phyloP scores from a whole-genome alignment of 352 stramenopile genomes.

The Aphanomyces invadans region DNA sequence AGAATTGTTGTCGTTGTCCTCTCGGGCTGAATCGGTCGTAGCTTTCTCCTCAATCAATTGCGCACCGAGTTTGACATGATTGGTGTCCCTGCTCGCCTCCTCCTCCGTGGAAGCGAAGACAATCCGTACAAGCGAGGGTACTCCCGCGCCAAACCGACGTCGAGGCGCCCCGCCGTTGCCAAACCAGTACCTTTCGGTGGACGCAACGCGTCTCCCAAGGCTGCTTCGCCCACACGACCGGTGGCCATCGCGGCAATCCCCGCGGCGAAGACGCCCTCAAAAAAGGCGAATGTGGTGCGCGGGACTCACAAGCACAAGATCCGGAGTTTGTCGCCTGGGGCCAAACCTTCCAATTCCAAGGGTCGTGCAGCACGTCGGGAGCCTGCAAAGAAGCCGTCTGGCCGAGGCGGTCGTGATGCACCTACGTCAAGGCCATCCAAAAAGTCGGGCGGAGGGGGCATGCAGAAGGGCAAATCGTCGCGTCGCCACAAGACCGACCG shows the following conservation, averaged over 20 bases:
- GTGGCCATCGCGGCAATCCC: too few relatives aligned
- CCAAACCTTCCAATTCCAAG: background rate
- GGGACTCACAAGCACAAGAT: background rate
- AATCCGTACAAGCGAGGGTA: conserved; percentile 70
- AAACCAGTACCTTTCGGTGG: background rate
- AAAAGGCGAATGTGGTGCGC: background rate
- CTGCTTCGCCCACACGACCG: too few relatives aligned
- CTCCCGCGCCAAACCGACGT: conserved; percentile 15
- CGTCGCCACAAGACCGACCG: background rate
- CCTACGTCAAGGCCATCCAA: background rate
- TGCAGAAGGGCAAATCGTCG: background rate
- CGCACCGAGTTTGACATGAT: conserved; percentile 82
- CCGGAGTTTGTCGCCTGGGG: background rate
- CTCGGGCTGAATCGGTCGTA: conserved; percentile 26
- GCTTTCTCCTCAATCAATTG: conserved; percentile 65
- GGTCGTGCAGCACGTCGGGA: background rate
- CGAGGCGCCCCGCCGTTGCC: background rate
- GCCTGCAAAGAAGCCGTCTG: too few relatives aligned
- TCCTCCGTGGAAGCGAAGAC: conserved; percentile 63
- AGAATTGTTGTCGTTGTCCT: too few relatives aligned
- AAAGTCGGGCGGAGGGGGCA: background rate
- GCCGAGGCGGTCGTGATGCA: too few relatives aligned
- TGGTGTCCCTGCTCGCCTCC: conserved; percentile 60
- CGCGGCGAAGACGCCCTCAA: conserved; percentile 5
- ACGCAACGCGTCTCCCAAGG: background rate